phyloP scores from a whole-genome alignment of 208 protist genomes.

The Strigomonas oncopelti region DNA sequence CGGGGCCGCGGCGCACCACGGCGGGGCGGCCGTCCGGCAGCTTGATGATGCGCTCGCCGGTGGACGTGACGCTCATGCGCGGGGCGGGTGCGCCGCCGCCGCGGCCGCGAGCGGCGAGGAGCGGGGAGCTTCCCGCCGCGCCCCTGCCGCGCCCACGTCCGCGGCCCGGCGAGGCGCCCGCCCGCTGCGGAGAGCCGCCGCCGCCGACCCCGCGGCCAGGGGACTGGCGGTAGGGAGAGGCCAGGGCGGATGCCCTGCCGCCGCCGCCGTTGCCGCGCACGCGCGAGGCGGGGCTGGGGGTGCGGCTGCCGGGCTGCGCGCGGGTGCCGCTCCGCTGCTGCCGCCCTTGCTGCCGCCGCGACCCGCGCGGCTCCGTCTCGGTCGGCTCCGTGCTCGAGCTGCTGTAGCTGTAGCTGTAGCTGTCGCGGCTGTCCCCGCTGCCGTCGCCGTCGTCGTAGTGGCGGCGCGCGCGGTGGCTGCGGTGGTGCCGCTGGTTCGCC shows the following conservation, averaged over 20 bases:
- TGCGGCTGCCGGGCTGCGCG: constrained; percentile 5
- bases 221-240: not conserved
- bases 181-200: not conserved
- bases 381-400: too few relatives aligned
- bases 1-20: not conserved
- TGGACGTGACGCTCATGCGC: not conserved
- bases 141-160: not conserved
- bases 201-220: not conserved
- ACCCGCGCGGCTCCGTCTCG: too few relatives aligned
- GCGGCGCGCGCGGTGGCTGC: too few relatives aligned
- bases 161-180: not conserved
- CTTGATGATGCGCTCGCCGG: not conserved
- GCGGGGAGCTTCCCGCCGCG: not conserved
- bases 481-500: too few relatives aligned
- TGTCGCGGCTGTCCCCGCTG: too few relatives aligned
- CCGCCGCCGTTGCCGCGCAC: not conserved
- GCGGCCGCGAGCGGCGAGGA: not conserved
- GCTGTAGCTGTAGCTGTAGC: too few relatives aligned
- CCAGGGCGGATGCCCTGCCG: not conserved
- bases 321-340: not conserved
- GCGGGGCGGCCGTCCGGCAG: constrained; percentile 9
- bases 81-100: not conserved
- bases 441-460: too few relatives aligned
- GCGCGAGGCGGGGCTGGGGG: not conserved
- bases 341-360: not conserved